phyloP scores from a whole-genome alignment of 2,329 filamentous ascomycete species.

The Cadophora sp. region DNA sequence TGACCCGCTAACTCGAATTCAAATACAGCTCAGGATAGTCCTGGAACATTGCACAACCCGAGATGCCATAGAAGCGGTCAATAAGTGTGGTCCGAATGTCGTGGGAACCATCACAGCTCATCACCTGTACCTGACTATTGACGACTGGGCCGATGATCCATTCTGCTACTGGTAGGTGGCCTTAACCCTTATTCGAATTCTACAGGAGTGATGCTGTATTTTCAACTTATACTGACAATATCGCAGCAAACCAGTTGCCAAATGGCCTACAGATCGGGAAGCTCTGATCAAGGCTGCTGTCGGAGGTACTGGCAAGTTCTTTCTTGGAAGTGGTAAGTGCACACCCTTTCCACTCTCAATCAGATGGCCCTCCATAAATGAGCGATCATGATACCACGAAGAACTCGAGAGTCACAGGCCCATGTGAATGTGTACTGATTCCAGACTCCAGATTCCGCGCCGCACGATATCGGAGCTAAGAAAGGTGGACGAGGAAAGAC shows the following conservation, averaged over 20 bases:
- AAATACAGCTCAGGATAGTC: conserved; percentile 64
- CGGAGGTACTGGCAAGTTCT: conserved; percentile 69
- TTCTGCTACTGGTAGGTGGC: conserved; percentile 65
- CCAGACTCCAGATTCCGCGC: conserved; percentile 59
- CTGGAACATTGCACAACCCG: conserved; percentile 89
- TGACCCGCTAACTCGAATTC: not conserved
- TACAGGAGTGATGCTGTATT: not conserved
- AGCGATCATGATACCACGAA: not conserved
- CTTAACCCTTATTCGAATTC: not conserved
- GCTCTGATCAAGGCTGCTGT: conserved; percentile 63
- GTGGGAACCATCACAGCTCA: conserved; percentile 53
- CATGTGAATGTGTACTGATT: not conserved
- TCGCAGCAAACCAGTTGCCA: conserved; percentile 60
- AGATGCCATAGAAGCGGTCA: conserved; percentile 80
- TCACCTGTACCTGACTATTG: conserved; percentile 65
- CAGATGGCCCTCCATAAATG: not conserved
- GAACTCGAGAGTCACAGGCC: not conserved
- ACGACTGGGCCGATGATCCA: conserved; percentile 73
- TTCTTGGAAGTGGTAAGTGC: conserved; percentile 56
- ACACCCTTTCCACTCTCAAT: not conserved
- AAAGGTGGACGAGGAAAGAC: conserved; percentile 57
- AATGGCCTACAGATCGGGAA: conserved; percentile 56
- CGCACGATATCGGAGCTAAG: conserved; percentile 68
- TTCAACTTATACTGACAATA: conserved; percentile 39
- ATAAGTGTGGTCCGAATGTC: conserved; percentile 77